These are phyloP conservation scores for Bifiguratus adelaidae DNA, from an alignment of 192 early-diverging fungal species.

Conservation along the genomic window DNA sequence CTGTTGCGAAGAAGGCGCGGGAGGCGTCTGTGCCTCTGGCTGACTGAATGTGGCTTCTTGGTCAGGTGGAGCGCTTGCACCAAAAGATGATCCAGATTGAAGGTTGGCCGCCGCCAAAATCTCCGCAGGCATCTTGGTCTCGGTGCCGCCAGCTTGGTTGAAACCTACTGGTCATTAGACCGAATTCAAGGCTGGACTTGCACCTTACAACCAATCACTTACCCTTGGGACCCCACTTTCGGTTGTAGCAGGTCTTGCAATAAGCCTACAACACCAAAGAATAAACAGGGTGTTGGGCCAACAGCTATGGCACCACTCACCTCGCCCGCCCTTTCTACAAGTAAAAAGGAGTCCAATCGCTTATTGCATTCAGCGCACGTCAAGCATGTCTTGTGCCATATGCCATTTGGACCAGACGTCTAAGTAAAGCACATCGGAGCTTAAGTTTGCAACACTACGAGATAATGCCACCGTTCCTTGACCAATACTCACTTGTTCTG, in stretches of 20 bases:
- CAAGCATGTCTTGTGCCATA: constrained; percentile 18
- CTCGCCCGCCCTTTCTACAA: constrained; percentile 41
- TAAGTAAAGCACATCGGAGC: too few relatives aligned
- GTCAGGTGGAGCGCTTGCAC: neutral
- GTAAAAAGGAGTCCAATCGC: constrained; percentile 35
- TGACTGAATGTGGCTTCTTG: neutral
- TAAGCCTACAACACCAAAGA: constrained; percentile 23
- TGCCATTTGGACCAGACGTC: constrained; percentile 22
- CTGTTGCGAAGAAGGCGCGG: neutral
- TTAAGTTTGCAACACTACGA: too few relatives aligned
- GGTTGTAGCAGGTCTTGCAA: constrained; percentile 42
- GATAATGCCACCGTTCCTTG: too few relatives aligned
- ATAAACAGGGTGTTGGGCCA: neutral
- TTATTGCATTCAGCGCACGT: constrained; percentile 40
- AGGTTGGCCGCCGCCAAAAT: constrained; percentile 2
- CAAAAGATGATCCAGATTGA: too few relatives aligned
- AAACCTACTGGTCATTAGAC: neutral
- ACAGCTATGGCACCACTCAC: constrained; percentile 11
- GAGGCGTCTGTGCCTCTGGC: neutral
- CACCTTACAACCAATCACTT: constrained; percentile 7
- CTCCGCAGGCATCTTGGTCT: constrained; percentile 12
- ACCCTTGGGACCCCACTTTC: constrained; percentile 47
- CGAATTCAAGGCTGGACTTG: neutral
- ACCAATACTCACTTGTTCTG: too few relatives aligned
- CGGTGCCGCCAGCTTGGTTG: constrained; percentile 14